Evolutionary conservation across 106 monocot genomes (phyloP).

Genomic region (Alisma plantagoaquatica): DNA sequence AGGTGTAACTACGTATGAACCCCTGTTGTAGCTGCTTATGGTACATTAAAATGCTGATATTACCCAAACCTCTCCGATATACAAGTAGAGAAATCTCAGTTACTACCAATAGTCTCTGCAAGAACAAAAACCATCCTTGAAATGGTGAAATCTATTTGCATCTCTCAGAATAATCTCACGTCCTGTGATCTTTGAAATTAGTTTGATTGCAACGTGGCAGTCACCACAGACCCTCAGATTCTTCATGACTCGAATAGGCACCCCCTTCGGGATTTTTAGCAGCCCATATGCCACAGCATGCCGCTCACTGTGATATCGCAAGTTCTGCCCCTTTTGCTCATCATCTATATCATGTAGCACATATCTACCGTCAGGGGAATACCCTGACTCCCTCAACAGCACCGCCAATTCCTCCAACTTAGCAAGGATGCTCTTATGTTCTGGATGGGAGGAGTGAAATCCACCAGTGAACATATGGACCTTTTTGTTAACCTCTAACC

Average conservation of each 20-base stretch:
- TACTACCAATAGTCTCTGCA: conserved; percentile 87
- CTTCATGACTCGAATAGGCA: conserved; percentile 73
- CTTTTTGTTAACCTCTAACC: conserved; percentile 57
- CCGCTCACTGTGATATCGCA: conserved; percentile 69
- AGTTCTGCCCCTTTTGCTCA: conserved; percentile 53
- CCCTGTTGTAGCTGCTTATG: no score
- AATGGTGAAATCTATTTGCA: conserved; percentile 83
- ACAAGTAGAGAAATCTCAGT: no score
- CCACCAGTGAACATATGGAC: conserved; percentile 70
- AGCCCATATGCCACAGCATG: conserved; percentile 69
- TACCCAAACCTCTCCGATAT: no score
- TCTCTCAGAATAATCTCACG: conserved; percentile 74
- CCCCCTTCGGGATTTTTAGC: conserved; percentile 49
- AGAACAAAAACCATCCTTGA: conserved; percentile 67
- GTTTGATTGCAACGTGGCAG: conserved; percentile 63
- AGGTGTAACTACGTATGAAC: no score
- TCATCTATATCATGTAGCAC: conserved; percentile 82
- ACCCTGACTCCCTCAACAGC: conserved; percentile 51
- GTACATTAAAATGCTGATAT: no score
- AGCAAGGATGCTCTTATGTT: conserved; percentile 25
- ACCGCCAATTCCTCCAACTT: conserved; percentile 42
- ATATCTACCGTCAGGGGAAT: conserved; percentile 55
- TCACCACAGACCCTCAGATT: conserved; percentile 79
- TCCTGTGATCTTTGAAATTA: conserved; percentile 43
- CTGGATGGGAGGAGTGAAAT: conserved; percentile 37